A percentile compares a stretch with the other conserved stretches of the same genome.
These are phyloP conservation scores for Zizania palustris DNA, from an alignment of 202 grass and related monocot species.

Conservation along the genomic window DNA sequence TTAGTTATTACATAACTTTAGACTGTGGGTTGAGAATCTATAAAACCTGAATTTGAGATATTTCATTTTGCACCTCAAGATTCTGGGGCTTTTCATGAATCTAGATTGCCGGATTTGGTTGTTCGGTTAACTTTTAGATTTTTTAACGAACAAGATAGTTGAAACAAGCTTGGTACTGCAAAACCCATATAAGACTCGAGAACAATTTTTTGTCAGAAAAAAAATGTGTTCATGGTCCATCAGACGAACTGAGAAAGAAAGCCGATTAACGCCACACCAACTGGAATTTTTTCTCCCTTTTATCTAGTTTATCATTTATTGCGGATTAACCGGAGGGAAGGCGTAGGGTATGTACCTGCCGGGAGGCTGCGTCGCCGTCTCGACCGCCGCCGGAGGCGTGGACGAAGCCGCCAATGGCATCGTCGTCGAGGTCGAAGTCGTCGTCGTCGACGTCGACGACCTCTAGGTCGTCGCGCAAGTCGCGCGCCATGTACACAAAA, in stretches of 20 bases:
- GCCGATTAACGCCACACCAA: neutral
- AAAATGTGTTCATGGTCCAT: neutral
- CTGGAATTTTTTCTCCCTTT: neutral
- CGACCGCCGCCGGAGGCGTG: neutral
- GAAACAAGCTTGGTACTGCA: too few relatives aligned
- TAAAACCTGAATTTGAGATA: too few relatives aligned
- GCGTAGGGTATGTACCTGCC: neutral
- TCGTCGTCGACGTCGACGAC: constrained; percentile 21
- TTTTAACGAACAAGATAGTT: too few relatives aligned
- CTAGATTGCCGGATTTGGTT: too few relatives aligned
- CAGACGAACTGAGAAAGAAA: neutral
- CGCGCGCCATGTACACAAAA: constrained; percentile 36
- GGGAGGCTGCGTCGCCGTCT: neutral
- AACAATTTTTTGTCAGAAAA: neutral
- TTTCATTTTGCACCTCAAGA: too few relatives aligned
- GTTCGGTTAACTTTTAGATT: too few relatives aligned
- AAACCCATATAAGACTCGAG: neutral
- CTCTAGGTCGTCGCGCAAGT: constrained; percentile 50
- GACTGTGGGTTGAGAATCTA: too few relatives aligned
- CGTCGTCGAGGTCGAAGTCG: neutral
- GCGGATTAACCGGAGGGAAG: neutral
- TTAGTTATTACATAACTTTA: too few relatives aligned
- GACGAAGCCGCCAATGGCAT: neutral
- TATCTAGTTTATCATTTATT: neutral
- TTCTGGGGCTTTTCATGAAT: too few relatives aligned